Base-by-base conservation (phyloP, 176 grass and related monocot genomes). In the Sorghum bicolor region DNA sequence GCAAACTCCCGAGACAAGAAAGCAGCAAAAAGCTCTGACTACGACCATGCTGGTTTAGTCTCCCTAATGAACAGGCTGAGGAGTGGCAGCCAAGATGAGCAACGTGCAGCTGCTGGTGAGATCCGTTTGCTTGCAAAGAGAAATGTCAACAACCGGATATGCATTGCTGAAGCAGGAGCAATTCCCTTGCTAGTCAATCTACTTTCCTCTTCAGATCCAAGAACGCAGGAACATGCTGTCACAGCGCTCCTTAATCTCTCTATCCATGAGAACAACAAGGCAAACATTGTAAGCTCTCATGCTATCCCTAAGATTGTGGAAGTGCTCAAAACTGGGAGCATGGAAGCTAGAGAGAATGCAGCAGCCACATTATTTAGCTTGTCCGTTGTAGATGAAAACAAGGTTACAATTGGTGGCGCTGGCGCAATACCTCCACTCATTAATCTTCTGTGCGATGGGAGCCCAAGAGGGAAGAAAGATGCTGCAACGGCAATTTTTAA, bases 271-370 rank as follows among this genome's bases (percentile, higher is more conserved):
- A 93, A 80, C 64, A 99, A 99, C 50, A 99, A 99, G 90, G 77
- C 62, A 60, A 90, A 70, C 53, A 99, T 99, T 14, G 93, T 99
- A 26, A 83, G 90, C 24, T 91, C 81, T 30, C 12, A 88, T 82
- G 96, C 96, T 64, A 96, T 99, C 81, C 93, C 91, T 38, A 90
- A 87, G 83, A 96, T 99, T 16, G 93, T 99, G 55, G 85, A 92
- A 74, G 91, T 99, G 83, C 86, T 99, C 2, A 90, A 94, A 85
- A 92, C 60, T 30, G 93, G 91, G 74, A 99, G 89, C 81, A 96
- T 92, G 96, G 96, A 99, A 83, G 93, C 96, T 38, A 96, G 93
- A 81, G 96, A 99, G 79, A 99, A 99, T 44, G 96, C 96, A 30
- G 96, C 96, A 1, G 96, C 96, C 44, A 90, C 96, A 5, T 86